Evolutionary conservation across 2,329 filamentous ascomycete species (phyloP).

Genomic region (Aquanectria penicillioides): DNA sequence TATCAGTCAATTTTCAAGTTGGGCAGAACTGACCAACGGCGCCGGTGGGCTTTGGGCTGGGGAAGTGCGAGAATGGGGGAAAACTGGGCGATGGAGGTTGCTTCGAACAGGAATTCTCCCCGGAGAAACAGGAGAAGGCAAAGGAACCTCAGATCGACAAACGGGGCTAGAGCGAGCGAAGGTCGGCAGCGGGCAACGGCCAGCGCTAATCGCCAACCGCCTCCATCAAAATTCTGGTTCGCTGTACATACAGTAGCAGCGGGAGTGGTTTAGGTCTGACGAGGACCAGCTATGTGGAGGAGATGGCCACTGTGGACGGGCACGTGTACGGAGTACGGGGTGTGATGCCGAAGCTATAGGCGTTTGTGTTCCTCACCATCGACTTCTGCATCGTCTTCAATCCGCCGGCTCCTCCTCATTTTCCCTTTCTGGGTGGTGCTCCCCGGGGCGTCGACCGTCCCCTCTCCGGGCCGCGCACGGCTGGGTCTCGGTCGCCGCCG

Average conservation of each 20-base stretch:
- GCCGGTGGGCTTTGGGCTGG: background rate
- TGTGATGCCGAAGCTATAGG: background rate
- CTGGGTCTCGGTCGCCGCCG: slow-evolving; percentile 15
- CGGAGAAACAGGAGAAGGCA: background rate
- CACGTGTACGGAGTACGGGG: slow-evolving; percentile 14
- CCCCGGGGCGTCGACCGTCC: background rate
- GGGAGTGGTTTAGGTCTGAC: background rate
- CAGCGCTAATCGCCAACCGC: slow-evolving; percentile 12
- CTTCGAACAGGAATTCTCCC: slow-evolving; percentile 13
- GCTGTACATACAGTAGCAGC: background rate
- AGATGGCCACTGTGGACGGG: slow-evolving; percentile 8
- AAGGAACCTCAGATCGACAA: background rate
- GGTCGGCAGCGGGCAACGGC: slow-evolving; percentile 11
- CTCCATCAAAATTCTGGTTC: slow-evolving; percentile 1
- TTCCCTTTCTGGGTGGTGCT: slow-evolving; percentile 16
- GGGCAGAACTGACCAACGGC: background rate
- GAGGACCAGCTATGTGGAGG: slow-evolving; percentile 6
- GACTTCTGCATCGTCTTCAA: background rate
- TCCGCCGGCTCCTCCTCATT: slow-evolving; percentile 3
- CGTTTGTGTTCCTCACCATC: slow-evolving; percentile 11
- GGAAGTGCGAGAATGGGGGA: background rate
- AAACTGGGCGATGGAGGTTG: background rate
- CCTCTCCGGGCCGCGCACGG: slow-evolving; percentile 3
- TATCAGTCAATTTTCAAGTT: background rate
- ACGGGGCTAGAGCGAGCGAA: slow-evolving; percentile 15